These are phyloP conservation scores for Platanus orientalis DNA, from an alignment of 164 flowering plant species.

Conservation along the genomic window DNA sequence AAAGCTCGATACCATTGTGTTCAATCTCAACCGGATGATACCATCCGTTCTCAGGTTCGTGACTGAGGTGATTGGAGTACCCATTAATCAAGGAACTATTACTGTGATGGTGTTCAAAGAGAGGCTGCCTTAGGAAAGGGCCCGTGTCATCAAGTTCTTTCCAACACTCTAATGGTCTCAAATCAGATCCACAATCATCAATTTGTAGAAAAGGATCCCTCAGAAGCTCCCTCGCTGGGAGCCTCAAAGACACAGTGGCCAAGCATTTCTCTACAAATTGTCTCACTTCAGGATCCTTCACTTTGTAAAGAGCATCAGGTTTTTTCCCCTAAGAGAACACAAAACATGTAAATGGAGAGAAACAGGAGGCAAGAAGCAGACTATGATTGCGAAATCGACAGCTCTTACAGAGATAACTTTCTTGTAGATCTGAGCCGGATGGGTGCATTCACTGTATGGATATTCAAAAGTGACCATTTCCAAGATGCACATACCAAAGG, in stretches of 20 bases:
- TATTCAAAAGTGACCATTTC: slow-evolving; percentile 97
- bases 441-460: slow-evolving; percentile 97
- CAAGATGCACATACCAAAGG: slow-evolving; percentile 96
- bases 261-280: slow-evolving; percentile 88
- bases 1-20: slow-evolving; percentile 47
- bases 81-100: slow-evolving; percentile 30
- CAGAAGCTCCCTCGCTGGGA: slow-evolving; percentile 79
- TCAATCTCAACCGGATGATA: slow-evolving; percentile 34
- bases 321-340: slow-evolving; percentile 61
- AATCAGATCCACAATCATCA: slow-evolving; percentile 49
- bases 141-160: slow-evolving; percentile 29
- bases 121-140: slow-evolving; percentile 37
- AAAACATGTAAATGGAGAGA: background rate
- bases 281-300: slow-evolving; percentile 77
- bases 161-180: slow-evolving; percentile 32
- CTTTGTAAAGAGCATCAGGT: slow-evolving; percentile 79
- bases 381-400: background rate
- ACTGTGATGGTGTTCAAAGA: slow-evolving; percentile 22
- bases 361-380: background rate
- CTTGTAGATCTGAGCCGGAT: slow-evolving; percentile 94
- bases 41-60: slow-evolving; percentile 36
- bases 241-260: slow-evolving; percentile 66
- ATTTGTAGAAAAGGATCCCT: slow-evolving; percentile 81
- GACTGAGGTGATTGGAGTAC: slow-evolving; percentile 26
- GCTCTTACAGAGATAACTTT: slow-evolving; percentile 86